A percentile compares a stretch with the other conserved stretches of the same genome.
phyloP scores from a whole-genome alignment of 371 early-diverging fungal genomes.

The Syncephalastrum racemosum region DNA sequence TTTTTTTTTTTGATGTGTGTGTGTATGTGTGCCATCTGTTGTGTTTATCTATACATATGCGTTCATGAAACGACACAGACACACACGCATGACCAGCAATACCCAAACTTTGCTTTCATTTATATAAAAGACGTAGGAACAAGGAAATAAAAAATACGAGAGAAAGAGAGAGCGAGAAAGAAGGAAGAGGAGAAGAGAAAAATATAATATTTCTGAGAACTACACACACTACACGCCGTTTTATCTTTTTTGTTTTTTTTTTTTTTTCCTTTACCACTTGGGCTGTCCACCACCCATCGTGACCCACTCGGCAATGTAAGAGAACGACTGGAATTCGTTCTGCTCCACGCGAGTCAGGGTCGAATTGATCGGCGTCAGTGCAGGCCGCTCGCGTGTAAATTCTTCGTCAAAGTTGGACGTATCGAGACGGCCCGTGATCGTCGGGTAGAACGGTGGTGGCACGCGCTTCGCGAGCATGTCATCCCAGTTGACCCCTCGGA shows the following conservation, averaged over 20 bases:
- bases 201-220: not conserved
- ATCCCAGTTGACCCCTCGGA: slow-evolving; percentile 93
- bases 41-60: too few relatives aligned
- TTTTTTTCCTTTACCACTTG: slow-evolving; percentile 4
- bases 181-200: not conserved
- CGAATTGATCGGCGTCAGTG: slow-evolving; percentile 86
- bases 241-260: slow-evolving; percentile 3
- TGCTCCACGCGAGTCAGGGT: slow-evolving; percentile 81
- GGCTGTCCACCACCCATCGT: slow-evolving; percentile 7
- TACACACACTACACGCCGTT: not conserved
- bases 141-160: not conserved
- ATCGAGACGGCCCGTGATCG: slow-evolving; percentile 79
- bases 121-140: not conserved
- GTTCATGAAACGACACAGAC: too few relatives aligned
- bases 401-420: slow-evolving; percentile 96
- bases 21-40: too few relatives aligned
- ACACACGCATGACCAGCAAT: too few relatives aligned
- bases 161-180: slow-evolving; percentile 1
- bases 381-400: slow-evolving; percentile 91
- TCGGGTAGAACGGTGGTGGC: slow-evolving; percentile 89
- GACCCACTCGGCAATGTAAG: slow-evolving; percentile 90
- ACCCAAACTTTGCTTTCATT: too few relatives aligned
- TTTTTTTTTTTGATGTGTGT: too few relatives aligned
- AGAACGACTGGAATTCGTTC: slow-evolving; percentile 90
- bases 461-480: slow-evolving; percentile 82